Conservation (phyloP, 2,329 filamentous ascomycete species). For the Pestalotiopsis sp. region DNA sequence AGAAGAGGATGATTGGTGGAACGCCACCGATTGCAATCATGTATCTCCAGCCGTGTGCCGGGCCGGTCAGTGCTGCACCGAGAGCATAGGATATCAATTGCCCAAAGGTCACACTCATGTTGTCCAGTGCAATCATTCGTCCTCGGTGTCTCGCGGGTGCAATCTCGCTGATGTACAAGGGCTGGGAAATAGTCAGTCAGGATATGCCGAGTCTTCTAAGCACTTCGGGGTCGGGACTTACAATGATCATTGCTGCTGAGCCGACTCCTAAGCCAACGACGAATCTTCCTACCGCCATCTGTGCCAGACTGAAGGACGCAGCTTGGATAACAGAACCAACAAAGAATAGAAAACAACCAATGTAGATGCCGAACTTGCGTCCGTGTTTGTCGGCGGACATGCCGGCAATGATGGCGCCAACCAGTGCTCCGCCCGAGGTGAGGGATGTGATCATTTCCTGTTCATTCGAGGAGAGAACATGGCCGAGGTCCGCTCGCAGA, state of each 20-base stretch:
- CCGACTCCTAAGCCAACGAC: constrained; percentile 53
- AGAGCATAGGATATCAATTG: constrained; percentile 44
- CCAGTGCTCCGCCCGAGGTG: constrained; percentile 42
- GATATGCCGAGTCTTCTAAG: background rate
- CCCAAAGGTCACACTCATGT: constrained; percentile 46
- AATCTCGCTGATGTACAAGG: constrained; percentile 50
- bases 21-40: constrained; percentile 51
- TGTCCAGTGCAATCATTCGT: constrained; percentile 50
- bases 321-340: constrained; percentile 39
- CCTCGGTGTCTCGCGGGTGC: constrained; percentile 52
- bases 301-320: constrained; percentile 38
- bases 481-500: constrained; percentile 40
- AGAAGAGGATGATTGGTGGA: constrained; percentile 46
- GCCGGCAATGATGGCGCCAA: constrained; percentile 42
- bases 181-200: constrained; percentile 7
- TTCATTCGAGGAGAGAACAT: constrained; percentile 42
- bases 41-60: constrained; percentile 49
- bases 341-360: constrained; percentile 41
- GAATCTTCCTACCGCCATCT: constrained; percentile 47
- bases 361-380: constrained; percentile 41
- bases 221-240: constrained; percentile 23
- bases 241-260: constrained; percentile 47
- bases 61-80: constrained; percentile 40
- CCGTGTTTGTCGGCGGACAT: constrained; percentile 39
- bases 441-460: constrained; percentile 26